Base-by-base conservation (phyloP, 306 rosid species). In the Fragaria nilgerrensis region DNA sequence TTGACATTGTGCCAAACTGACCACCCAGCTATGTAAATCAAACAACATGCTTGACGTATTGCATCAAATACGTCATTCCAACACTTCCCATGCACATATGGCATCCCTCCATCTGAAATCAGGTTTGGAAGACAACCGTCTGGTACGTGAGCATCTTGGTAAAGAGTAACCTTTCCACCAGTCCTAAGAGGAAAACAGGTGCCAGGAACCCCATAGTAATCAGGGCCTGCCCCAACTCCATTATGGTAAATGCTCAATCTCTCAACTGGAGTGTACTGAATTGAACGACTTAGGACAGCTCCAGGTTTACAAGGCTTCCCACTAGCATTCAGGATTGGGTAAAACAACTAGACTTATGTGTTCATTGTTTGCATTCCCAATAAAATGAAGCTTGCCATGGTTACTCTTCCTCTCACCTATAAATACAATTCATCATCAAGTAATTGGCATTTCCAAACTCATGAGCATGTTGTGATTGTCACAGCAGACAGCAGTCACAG, bases 111-210 rank as follows among this genome's bases (percentile, higher is more conserved):
- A 37, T 89, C 96, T 73, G 91, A 96, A 64, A 78, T 78, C 73
- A 91, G 68, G 39, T 83, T 82, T 5, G 99, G 97, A 79, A 95
- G 97, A 63, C 73, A 74, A 3, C 94, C 96, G 25, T 89, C 96
- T 5, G 97, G 99, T 73, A 86, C 96, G 80, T 95, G 91, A 56
- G 99, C 97, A 74, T 95, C 99, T 85, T 95, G 99, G 78, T 95
- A 95, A 45, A 95, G 91, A 64, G 90, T 92, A 50, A 95, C 99
- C 34, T 29, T 82, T 65, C 97, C 93, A 68, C 99, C 97, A 83
- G 83, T 89, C 83, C 99, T 87, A 71, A 92, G 85, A 36, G 99
- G 97, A 83, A 95, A 95, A 87, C 89, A 95, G 8, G 99, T 92
- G 74, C 94, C 92, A 41, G 97, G 94, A 83, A 95, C 99, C 53